A percentile compares a stretch with the other conserved stretches of the same genome.
phyloP scores from a whole-genome alignment of 2,329 filamentous ascomycete genomes.

The Plectosphaerella cucumerina region DNA sequence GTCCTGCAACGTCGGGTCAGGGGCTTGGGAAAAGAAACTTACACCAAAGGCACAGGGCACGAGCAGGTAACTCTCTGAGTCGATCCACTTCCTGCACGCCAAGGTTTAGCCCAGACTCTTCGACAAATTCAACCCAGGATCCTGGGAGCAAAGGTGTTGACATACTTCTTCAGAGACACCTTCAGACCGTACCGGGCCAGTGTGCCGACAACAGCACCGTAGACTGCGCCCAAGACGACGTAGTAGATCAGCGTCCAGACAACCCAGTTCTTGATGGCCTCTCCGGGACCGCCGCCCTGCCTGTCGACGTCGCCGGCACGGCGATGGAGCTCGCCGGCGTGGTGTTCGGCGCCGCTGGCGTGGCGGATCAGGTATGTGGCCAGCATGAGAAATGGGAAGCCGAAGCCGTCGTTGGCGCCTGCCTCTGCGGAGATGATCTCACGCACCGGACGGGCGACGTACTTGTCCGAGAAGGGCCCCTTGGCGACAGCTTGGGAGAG shows the following conservation, averaged over 20 bases:
- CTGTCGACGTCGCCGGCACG: constrained; percentile 37
- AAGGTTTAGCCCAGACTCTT: background rate
- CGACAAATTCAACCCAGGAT: background rate
- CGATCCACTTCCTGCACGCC: constrained; percentile 43
- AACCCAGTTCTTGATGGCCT: constrained; percentile 52
- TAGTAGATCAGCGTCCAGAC: constrained; percentile 58
- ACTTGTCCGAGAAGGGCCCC: constrained; percentile 59
- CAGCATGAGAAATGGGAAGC: constrained; percentile 57
- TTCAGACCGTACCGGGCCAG: constrained; percentile 41
- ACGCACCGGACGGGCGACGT: constrained; percentile 50
- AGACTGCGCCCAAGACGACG: constrained; percentile 46
- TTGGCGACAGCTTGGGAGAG: constrained; percentile 61
- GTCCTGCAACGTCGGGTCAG: background rate
- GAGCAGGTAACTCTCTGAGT: constrained; percentile 48
- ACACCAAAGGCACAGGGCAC: constrained; percentile 44
- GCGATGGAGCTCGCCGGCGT: background rate
- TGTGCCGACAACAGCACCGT: constrained; percentile 48
- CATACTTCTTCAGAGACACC: constrained; percentile 29
- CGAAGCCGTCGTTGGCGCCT: constrained; percentile 59
- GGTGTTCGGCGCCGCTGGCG: constrained; percentile 29
- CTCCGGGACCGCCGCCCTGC: constrained; percentile 45
- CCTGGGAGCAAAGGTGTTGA: too few species aligned
- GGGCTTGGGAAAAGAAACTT: constrained; percentile 15
- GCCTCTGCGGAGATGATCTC: constrained; percentile 61
- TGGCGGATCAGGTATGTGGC: constrained; percentile 54